Conservation (phyloP, 2,329 filamentous ascomycete genomes). For the Aureobasidium melanogenum region DNA sequence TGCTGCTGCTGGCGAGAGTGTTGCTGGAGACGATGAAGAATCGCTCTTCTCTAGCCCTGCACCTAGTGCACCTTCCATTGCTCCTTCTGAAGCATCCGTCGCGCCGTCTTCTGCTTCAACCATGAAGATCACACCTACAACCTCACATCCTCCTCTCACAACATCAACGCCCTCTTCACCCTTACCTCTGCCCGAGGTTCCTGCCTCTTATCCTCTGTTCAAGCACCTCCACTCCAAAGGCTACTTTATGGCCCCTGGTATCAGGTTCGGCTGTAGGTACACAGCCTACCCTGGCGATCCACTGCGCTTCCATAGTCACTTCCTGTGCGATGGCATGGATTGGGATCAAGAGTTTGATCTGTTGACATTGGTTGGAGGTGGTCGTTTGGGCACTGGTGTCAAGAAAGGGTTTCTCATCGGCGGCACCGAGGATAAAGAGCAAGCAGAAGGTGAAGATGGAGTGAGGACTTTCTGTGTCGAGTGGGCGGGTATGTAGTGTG, state of each 20-base stretch:
- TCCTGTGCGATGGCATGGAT: constrained; percentile 71
- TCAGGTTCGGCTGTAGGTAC: constrained; percentile 91
- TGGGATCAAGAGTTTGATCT: constrained; percentile 84
- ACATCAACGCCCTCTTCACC: constrained; percentile 14
- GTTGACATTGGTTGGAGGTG: constrained; percentile 76
- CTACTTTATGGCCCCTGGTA: constrained; percentile 83
- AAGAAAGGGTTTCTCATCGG: constrained; percentile 93
- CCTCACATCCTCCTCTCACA: constrained; percentile 37
- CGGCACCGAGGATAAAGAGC: constrained; percentile 35
- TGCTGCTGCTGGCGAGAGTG: not conserved
- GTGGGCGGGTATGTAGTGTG: constrained; percentile 78
- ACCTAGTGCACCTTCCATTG: not conserved
- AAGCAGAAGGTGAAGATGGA: constrained; percentile 27
- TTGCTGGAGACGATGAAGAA: constrained; percentile 5
- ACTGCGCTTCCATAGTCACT: constrained; percentile 90
- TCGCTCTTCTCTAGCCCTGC: not conserved
- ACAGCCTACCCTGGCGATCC: constrained; percentile 94
- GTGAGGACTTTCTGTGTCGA: constrained; percentile 77
- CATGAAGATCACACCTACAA: constrained; percentile 39
- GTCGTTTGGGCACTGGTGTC: constrained; percentile 81
- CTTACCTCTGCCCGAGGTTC: constrained; percentile 22
- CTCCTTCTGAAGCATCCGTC: not conserved
- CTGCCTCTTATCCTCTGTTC: constrained; percentile 64
- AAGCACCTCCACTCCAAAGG: constrained; percentile 67
- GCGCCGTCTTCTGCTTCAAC: not conserved